Evolutionary conservation across 2,329 filamentous ascomycete species (phyloP), one percentile per base, ranked within the genome.

Genomic region (Aspergillus clavatus): DNA sequence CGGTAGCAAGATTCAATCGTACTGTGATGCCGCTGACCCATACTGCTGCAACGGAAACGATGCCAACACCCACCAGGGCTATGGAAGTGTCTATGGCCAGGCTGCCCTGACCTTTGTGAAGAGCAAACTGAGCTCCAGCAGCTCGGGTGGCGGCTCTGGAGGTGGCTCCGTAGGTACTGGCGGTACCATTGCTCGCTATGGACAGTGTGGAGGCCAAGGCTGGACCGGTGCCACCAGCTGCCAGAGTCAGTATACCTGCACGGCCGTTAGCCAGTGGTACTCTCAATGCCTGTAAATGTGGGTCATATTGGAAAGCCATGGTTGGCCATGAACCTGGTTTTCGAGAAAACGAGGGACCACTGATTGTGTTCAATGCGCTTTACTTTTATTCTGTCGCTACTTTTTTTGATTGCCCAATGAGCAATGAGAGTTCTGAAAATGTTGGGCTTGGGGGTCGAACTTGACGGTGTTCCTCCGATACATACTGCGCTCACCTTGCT

Each of bases 11-110:
- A 78, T 84, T 54, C 70, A 82, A 66, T 80, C 78, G 4, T 85
- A 84, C 71, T 85, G 82, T 62, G 82, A 86, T 54, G 67, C 75
- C 4, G 58, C 76, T 3, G 82, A 85, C 51, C 81, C 81, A 0
- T 84, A 82, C 67, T 85, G 82, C 73, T 85, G 80, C 65, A 81
- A 76, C 33, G 82, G 82, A 39, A 81, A 74, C 55, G 72, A 84
- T 48, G 71, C 74, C 21, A 75, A 77, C 55, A 72, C 76, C 5
- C 82, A 84, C 62, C 77, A 83, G 60, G 74, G 79, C 40, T 85
- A 86, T 47, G 80, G 77, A 2, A 67, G 60, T 49, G 78, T 78
- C 54, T 85, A 86, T 48, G 81, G 81, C 1, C 59, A 71, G 5
- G 69, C 81, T 55, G 82, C 81, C 1, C 59, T 84, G 31, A 52